Evolutionary conservation across 208 protist genomes (phyloP).

Genomic region (Acanthamoeba sp.): DNA sequence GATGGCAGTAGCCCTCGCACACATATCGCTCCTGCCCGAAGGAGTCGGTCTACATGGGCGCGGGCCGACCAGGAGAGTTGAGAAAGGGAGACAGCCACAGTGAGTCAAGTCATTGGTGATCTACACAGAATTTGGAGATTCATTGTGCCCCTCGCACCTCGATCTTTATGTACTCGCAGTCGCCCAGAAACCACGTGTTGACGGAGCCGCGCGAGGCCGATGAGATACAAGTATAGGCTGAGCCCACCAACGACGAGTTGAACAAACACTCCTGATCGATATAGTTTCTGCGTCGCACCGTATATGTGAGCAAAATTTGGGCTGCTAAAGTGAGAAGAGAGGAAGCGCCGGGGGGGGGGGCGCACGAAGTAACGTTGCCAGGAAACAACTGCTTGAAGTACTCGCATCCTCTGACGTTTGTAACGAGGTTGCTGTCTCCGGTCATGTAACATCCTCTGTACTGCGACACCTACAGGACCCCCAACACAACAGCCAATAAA

Average conservation of each 20-base stretch:
- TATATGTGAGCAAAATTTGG: neutral
- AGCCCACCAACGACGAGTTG: neutral
- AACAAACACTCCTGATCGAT: neutral
- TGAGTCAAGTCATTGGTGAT: no score
- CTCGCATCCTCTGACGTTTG: neutral
- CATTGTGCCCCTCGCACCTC: no score
- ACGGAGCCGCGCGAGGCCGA: neutral
- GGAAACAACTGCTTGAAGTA: neutral
- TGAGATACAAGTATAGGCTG: neutral
- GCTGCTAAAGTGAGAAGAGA: no score
- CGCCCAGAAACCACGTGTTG: neutral
- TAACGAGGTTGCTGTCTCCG: neutral
- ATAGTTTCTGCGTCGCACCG: neutral
- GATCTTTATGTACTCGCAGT: constrained; percentile 1
- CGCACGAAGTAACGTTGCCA: neutral
- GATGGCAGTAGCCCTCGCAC: constrained; percentile 40
- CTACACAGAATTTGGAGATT: no score
- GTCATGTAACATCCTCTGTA: neutral
- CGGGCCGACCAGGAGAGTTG: neutral
- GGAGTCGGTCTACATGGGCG: neutral
- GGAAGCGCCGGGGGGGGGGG: neutral
- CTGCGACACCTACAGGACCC: constrained; percentile 37
- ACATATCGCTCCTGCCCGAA: neutral
- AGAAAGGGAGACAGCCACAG: neutral
- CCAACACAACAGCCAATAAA: no score